Conservation (phyloP, 352 stramenopile genomes). For the Pythium dissotocum region DNA sequence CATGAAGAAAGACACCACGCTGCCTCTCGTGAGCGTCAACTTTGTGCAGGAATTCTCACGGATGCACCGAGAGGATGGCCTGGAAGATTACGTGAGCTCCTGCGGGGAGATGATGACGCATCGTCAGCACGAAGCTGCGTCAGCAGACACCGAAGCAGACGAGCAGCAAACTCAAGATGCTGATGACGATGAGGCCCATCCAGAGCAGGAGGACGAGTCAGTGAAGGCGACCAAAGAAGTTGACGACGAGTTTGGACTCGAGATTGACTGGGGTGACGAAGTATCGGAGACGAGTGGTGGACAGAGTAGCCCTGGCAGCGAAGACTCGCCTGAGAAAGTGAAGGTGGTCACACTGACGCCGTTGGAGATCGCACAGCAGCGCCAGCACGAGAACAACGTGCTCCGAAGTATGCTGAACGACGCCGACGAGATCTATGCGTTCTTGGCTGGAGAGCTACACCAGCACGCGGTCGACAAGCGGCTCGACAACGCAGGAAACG, state of each 20-base stretch:
- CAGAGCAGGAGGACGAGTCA: slow-evolving; percentile 13
- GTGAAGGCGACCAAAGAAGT: background rate
- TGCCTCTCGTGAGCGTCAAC: slow-evolving; percentile 37
- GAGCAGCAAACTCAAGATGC: slow-evolving; percentile 2
- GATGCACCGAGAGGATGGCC: slow-evolving; percentile 54
- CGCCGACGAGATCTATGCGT: slow-evolving; percentile 64
- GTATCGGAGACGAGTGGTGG: background rate
- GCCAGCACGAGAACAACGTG: slow-evolving; percentile 21
- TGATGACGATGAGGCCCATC: background rate
- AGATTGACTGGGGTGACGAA: slow-evolving; percentile 27
- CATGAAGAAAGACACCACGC: slow-evolving; percentile 45
- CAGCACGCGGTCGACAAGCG: slow-evolving; percentile 34
- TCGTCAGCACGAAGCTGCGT: background rate
- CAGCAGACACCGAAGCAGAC: background rate
- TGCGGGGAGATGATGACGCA: slow-evolving; percentile 24
- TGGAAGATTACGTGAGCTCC: slow-evolving; percentile 55
- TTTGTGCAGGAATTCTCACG: slow-evolving; percentile 62
- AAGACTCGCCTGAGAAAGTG: background rate
- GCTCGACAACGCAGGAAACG: slow-evolving; percentile 33
- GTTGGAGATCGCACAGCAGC: background rate
- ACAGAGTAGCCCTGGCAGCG: background rate
- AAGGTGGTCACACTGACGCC: background rate
- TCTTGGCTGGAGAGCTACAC: slow-evolving; percentile 49
- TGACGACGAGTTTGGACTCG: slow-evolving; percentile 22
- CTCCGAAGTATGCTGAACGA: slow-evolving; percentile 38